These are phyloP conservation scores for Alternaria rosae DNA, from an alignment of 2,329 filamentous ascomycete species.

Conservation along the genomic window DNA sequence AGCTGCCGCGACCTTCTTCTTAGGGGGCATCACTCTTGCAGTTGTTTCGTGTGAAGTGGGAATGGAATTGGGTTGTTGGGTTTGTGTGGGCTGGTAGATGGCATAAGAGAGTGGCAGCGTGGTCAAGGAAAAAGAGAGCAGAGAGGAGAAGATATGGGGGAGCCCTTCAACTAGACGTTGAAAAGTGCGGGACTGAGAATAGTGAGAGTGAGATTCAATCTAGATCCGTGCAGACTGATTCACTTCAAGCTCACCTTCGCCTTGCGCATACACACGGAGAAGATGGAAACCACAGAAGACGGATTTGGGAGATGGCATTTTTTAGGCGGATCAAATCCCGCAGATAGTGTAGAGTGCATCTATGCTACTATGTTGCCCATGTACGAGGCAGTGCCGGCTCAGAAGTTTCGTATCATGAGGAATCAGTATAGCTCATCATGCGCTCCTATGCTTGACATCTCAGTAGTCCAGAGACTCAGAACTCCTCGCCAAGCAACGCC, in stretches of 20 bases:
- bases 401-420: neutral
- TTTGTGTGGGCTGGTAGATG: neutral
- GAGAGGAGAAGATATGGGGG: neutral
- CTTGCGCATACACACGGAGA: neutral
- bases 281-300: neutral
- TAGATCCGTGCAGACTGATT: neutral
- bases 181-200: neutral
- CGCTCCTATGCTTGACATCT: no score
- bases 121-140: neutral
- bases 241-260: neutral
- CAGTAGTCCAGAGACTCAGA: neutral
- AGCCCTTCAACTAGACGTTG: neutral
- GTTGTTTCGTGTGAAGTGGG: neutral
- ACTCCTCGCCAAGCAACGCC: neutral
- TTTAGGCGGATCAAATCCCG: neutral
- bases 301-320: neutral
- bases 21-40: neutral
- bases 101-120: neutral
- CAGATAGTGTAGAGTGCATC: neutral
- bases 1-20: neutral
- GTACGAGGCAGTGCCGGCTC: neutral
- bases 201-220: neutral
- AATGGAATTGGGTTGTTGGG: neutral
- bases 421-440: neutral
- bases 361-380: neutral